These are phyloP conservation scores for Plantago elongata DNA, from an alignment of 257 asterid genomes.

Conservation along the genomic window DNA sequence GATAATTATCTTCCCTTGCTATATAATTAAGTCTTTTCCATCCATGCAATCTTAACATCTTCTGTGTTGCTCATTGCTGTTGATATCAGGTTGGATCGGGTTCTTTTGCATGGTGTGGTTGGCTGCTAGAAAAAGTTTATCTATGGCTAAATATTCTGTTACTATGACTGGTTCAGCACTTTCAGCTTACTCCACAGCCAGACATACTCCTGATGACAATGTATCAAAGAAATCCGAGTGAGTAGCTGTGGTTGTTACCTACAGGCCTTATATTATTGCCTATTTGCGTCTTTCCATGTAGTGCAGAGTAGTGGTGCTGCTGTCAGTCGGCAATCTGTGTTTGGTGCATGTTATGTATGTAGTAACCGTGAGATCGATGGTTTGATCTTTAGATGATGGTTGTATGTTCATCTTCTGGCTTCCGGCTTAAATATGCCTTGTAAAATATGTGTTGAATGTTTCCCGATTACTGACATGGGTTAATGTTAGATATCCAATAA, in stretches of 20 bases:
- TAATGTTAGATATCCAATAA: too few species aligned
- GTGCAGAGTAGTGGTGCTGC: too few species aligned
- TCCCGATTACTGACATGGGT: too few species aligned
- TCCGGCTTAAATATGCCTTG: too few species aligned
- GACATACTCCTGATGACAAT: conserved; percentile 24
- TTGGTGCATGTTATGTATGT: too few species aligned
- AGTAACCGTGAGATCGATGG: too few species aligned
- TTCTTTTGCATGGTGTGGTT: conserved; percentile 59
- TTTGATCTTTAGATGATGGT: too few species aligned
- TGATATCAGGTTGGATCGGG: conserved; percentile 73
- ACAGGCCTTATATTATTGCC: not conserved
- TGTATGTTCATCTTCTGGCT: too few species aligned
- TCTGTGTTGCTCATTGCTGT: not conserved
- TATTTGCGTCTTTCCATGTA: too few species aligned
- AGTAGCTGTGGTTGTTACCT: conserved; percentile 2
- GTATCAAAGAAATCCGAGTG: conserved; percentile 20
- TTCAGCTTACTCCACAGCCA: conserved; percentile 45
- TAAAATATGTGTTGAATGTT: too few species aligned
- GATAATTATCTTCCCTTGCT: not conserved
- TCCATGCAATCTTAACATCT: not conserved
- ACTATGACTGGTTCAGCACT: conserved; percentile 57
- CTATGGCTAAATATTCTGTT: conserved; percentile 52
- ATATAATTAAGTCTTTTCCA: not conserved
- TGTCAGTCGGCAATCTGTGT: too few species aligned
- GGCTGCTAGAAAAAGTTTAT: conserved; percentile 39